phyloP scores from a whole-genome alignment of 1,284 basidiomycete genomes.

The Naganishia cerealis region DNA sequence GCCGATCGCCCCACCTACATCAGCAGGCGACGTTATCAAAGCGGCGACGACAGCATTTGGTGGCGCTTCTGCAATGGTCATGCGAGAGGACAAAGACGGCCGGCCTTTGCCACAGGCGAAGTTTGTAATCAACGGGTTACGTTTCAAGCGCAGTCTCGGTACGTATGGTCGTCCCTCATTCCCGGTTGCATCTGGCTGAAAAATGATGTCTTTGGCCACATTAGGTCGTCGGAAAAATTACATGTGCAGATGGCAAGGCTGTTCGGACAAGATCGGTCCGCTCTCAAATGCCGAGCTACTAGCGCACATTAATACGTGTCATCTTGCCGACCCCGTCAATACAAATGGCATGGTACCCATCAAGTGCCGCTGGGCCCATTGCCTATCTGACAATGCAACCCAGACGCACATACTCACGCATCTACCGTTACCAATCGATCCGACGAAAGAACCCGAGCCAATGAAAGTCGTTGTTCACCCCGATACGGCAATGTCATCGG shows the following conservation, averaged over 20 bases:
- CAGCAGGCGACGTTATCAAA: slow-evolving; percentile 34
- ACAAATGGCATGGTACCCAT: neutral
- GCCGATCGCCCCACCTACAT: slow-evolving; percentile 17
- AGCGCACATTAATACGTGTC: slow-evolving; percentile 22
- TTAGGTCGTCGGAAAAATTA: slow-evolving; percentile 28
- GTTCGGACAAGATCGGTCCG: slow-evolving; percentile 18
- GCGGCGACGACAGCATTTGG: slow-evolving; percentile 26
- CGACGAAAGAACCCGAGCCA: slow-evolving; percentile 23
- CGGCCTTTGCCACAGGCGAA: slow-evolving; percentile 20
- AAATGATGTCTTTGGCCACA: neutral
- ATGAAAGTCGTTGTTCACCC: slow-evolving; percentile 28
- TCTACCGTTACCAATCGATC: slow-evolving; percentile 31
- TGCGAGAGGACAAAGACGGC: slow-evolving; percentile 29
- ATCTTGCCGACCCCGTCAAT: slow-evolving; percentile 12
- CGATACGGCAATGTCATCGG: slow-evolving; percentile 7
- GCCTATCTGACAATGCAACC: slow-evolving; percentile 12
- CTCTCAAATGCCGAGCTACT: slow-evolving; percentile 26
- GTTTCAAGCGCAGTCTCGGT: slow-evolving; percentile 33
- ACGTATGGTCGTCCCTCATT: neutral
- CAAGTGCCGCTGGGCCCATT: slow-evolving; percentile 25
- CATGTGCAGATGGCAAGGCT: slow-evolving; percentile 34
- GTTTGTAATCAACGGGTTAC: slow-evolving; percentile 34
- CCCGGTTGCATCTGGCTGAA: neutral
- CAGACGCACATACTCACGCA: slow-evolving; percentile 30
- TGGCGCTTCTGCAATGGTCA: slow-evolving; percentile 34